Percentiles rank a stretch among this genome's conserved stretches.
phyloP scores from a whole-genome alignment of 2,329 filamentous ascomycete genomes.

The Fusarium pininemorale region DNA sequence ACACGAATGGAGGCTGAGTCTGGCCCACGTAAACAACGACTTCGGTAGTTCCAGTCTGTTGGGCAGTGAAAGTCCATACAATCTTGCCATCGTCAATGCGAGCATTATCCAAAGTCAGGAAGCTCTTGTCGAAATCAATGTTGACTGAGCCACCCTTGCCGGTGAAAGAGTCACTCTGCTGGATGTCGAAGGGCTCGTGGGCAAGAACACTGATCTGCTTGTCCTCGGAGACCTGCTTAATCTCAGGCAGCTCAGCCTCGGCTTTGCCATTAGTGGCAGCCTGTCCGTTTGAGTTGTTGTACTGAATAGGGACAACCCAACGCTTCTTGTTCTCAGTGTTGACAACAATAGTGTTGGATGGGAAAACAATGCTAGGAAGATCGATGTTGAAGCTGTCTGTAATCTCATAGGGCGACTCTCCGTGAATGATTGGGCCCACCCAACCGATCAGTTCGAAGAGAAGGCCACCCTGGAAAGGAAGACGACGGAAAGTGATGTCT shows the following conservation, averaged over 20 bases:
- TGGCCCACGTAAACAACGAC: conserved; percentile 48
- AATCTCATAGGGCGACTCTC: conserved; percentile 2
- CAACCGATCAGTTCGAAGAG: conserved; percentile 14
- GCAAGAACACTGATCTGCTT: neutral
- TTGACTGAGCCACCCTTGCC: conserved; percentile 8
- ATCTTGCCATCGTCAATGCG: conserved; percentile 9
- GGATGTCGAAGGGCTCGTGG: neutral
- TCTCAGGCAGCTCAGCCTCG: neutral
- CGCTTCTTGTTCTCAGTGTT: conserved; percentile 17
- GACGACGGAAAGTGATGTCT: conserved; percentile 3
- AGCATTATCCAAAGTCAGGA: neutral
- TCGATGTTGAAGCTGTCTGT: conserved; percentile 10
- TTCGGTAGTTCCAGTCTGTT: conserved; percentile 2
- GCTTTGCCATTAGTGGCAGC: neutral
- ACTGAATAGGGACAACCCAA: conserved; percentile 14
- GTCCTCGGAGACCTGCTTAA: neutral
- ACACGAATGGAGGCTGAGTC: conserved; percentile 51
- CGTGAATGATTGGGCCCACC: conserved; percentile 2
- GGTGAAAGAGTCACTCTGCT: conserved; percentile 7
- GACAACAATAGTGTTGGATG: conserved; percentile 17
- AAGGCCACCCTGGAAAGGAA: conserved; percentile 15
- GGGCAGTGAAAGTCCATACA: conserved; percentile 5
- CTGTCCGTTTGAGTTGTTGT: neutral
- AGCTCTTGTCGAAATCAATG: conserved; percentile 10
- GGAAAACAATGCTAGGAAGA: neutral